Conservation (phyloP, 768 basidiomycete genomes). For the Tulasnella sp. region DNA sequence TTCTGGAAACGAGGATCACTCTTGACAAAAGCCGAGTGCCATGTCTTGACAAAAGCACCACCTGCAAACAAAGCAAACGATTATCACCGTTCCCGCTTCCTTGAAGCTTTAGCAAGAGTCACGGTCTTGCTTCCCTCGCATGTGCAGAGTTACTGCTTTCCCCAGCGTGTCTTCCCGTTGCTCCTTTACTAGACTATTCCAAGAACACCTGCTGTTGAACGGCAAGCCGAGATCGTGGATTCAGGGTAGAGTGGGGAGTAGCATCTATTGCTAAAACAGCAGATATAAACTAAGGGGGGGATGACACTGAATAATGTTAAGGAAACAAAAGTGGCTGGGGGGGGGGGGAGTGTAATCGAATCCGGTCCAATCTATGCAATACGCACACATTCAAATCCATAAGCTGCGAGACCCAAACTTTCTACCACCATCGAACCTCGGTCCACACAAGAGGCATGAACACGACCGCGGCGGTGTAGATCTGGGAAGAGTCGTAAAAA, state of each 20-base stretch:
- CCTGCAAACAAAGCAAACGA: no score
- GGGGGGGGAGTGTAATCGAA: slow-evolving; percentile 4
- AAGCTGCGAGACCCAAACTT: background rate
- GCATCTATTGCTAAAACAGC: background rate
- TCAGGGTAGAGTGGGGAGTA: background rate
- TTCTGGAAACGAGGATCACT: no score
- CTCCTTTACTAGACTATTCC: no score
- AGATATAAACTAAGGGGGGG: background rate
- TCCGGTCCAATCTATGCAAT: background rate
- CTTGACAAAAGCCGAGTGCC: no score
- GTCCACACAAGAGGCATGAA: slow-evolving; percentile 84
- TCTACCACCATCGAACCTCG: slow-evolving; percentile 70
- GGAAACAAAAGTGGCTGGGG: background rate
- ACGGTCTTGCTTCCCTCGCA: no score
- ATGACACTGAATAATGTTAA: slow-evolving; percentile 12
- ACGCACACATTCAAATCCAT: background rate
- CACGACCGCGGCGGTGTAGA: slow-evolving; percentile 89
- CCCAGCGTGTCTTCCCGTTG: no score
- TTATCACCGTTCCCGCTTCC: no score
- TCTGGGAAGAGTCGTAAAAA: slow-evolving; percentile 47
- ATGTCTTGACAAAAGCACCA: no score
- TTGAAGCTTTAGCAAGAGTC: no score
- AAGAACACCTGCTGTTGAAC: background rate
- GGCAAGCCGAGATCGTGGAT: background rate
- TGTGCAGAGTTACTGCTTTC: no score